These are phyloP conservation scores for Erythrophleum fordii DNA, from an alignment of 306 rosid genomes.

Conservation along the genomic window DNA sequence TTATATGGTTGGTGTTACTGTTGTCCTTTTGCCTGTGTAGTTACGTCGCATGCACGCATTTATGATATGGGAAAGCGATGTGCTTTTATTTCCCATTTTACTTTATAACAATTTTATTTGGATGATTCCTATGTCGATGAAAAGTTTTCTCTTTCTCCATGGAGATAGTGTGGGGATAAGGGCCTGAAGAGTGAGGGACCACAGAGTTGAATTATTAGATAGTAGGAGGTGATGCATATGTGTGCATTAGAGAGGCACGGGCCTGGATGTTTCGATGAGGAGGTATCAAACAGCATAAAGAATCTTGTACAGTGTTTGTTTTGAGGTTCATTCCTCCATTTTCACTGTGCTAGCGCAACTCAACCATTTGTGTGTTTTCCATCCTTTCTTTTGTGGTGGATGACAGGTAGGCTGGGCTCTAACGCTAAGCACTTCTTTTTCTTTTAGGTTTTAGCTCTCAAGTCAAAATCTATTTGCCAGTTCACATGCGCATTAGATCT, in stretches of 20 bases:
- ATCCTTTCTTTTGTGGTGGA: conserved; percentile 24
- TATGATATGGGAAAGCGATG: conserved; percentile 65
- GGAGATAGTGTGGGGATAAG: conserved; percentile 26
- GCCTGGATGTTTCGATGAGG: conserved; percentile 44
- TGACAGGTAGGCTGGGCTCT: background rate
- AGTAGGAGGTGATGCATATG: conserved; percentile 20
- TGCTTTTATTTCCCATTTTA: conserved; percentile 12
- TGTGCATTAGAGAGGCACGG: conserved; percentile 26
- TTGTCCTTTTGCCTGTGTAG: conserved; percentile 63
- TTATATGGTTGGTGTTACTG: conserved; percentile 49
- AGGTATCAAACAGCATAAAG: conserved; percentile 37
- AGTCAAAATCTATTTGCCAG: conserved; percentile 13
- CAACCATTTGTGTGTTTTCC: background rate
- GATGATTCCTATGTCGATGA: conserved; percentile 35
- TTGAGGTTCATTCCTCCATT: background rate
- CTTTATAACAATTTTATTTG: background rate
- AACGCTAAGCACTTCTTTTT: background rate
- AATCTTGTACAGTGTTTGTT: conserved; percentile 45
- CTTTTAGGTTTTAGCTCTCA: background rate
- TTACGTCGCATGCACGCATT: conserved; percentile 81
- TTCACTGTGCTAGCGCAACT: background rate
- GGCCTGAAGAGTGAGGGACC: conserved; percentile 44
- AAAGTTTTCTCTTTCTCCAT: conserved; percentile 20
- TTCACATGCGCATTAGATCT: background rate
- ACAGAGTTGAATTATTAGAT: conserved; percentile 58